phyloP scores from a whole-genome alignment of 2,329 filamentous ascomycete genomes.

The Curvularia sp. region DNA sequence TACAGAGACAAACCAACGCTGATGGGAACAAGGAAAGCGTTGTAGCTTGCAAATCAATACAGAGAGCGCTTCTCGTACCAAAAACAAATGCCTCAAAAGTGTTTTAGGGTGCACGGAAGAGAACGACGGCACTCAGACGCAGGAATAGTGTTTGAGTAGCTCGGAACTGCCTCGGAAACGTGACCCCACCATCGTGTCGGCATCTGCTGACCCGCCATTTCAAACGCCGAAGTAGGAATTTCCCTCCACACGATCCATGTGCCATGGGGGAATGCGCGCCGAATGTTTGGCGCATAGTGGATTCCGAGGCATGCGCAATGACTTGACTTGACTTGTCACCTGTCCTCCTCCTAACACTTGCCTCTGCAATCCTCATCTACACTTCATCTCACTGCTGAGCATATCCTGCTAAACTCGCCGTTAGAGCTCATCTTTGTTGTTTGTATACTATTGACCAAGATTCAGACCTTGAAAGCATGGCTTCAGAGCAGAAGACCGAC shows the following conservation, averaged over 20 bases:
- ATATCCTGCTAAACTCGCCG: not conserved
- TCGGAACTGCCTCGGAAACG: conserved; percentile 41
- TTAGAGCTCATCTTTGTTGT: not conserved
- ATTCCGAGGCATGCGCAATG: conserved; percentile 6
- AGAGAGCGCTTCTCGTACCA: not conserved
- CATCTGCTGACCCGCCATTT: conserved; percentile 37
- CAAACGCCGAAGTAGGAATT: conserved; percentile 44
- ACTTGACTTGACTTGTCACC: conserved; percentile 10
- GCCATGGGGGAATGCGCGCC: conserved; percentile 32
- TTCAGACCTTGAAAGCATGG: conserved; percentile 21
- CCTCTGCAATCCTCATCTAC: not conserved
- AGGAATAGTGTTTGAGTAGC: conserved; percentile 13
- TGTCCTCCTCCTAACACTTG: not conserved
- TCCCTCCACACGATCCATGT: conserved; percentile 32
- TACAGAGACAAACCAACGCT: not conserved
- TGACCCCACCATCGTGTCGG: conserved; percentile 38
- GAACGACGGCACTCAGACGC: conserved; percentile 12
- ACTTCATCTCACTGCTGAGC: not conserved
- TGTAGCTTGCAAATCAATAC: not conserved
- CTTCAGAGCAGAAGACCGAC: conserved; percentile 30
- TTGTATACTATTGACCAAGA: not conserved
- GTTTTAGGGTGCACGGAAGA: conserved; percentile 10
- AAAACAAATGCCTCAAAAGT: not conserved
- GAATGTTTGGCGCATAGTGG: conserved; percentile 23
- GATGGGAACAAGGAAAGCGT: not conserved